Base-by-base conservation (phyloP, 116 monocot genomes). In the Posidonia oceanica region DNA sequence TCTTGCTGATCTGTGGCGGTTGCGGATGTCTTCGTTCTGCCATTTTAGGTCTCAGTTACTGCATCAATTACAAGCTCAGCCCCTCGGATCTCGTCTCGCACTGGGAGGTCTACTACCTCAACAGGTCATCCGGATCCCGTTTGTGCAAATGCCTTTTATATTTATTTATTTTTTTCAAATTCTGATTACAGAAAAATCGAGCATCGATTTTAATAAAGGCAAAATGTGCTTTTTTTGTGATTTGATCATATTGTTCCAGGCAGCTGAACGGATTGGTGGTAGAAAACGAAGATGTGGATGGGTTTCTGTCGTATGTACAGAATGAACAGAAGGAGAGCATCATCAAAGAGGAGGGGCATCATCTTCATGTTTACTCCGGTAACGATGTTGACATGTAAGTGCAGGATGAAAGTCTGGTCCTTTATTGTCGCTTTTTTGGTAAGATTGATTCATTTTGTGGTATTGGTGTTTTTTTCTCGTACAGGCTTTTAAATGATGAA, bases 91-190 rank as follows among this genome's bases (percentile, higher is more conserved):
- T 98, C 61, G 90, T 92, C 23, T 87, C 87, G 14, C 83, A 86
- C 65, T 98, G 90, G 98, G 93, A 93, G 63, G 79, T 92, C 48
- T 98, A 82, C 76, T 90, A 83, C 59, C 86, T 98, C 70, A 87
- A 92, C 83, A 87, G 84, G 98, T 93, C 38, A 80, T 0, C 60
- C 29, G n/a, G 21, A 52, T 61, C 14, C 61, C 61, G 10, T 61
- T 29, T 61, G 7, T 22, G 36, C 20, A 58, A 58, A 58, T 8
- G 57, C 15, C 57, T 29, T 29, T 29, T 29, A 0, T 29, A 0
- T 29, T 29, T 29, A 0, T 29, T 29, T 29, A 0, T 29, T 29
- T 29, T 29, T 29, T 29, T 29, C 29, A 29, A 10, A 10, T 48
- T 12, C 12, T 48, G 48, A 48, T 48, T 7, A 12, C 48, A 10